Conservation (phyloP, 495 filamentous ascomycete species). For the Bombardia bombarda region DNA sequence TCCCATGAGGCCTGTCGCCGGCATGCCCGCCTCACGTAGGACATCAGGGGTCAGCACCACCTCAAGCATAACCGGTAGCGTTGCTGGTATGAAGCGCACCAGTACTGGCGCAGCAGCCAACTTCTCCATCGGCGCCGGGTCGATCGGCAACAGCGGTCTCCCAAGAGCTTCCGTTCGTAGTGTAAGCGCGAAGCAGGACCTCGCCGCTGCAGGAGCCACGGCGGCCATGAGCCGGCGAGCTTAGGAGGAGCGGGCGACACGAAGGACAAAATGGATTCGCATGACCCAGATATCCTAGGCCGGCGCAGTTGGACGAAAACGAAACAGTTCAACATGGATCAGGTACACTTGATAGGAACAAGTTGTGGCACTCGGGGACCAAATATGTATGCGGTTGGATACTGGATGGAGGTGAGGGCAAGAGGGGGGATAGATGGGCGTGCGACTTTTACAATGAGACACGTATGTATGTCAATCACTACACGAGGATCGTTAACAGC, state of each 20-base stretch:
- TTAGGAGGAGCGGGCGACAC: constrained; percentile 18
- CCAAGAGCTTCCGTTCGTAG: constrained; percentile 41
- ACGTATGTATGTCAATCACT: too few species aligned
- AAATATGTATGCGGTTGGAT: too few species aligned
- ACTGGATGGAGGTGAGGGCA: too few species aligned
- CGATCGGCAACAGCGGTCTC: constrained; percentile 31
- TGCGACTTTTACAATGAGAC: too few species aligned
- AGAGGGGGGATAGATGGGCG: too few species aligned
- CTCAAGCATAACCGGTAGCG: constrained; percentile 14
- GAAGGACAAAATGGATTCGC: too few species aligned
- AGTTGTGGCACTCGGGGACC: too few species aligned
- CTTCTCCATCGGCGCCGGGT: constrained; percentile 16
- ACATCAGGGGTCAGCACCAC: constrained; percentile 28
- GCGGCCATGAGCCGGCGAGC: constrained; percentile 45
- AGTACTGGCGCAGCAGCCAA: constrained; percentile 23
- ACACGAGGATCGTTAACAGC: too few species aligned
- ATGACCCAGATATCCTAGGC: too few species aligned
- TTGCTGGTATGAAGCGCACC: constrained; percentile 31
- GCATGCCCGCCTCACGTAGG: constrained; percentile 19
- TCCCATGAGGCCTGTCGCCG: constrained; percentile 42
- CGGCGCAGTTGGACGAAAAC: too few species aligned
- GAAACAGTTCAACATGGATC: too few species aligned
- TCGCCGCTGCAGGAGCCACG: constrained; percentile 43
- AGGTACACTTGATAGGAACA: too few species aligned
- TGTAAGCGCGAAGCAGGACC: constrained; percentile 41